Base-by-base conservation (phyloP, 2,329 filamentous ascomycete species). In the Pseudogymnoascus sp. region DNA sequence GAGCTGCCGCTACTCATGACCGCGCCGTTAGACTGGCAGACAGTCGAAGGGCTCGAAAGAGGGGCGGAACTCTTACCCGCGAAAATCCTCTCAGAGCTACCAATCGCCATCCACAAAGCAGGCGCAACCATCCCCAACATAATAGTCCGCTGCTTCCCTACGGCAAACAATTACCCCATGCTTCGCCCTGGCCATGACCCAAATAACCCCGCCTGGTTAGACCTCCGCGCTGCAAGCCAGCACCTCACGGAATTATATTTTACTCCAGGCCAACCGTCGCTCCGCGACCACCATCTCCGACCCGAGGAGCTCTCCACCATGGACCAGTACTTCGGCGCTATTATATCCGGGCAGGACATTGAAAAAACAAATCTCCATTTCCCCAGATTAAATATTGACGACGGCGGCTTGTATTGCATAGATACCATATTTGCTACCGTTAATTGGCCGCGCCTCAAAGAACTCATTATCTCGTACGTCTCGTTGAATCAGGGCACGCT, bases 101-200 rank as follows among this genome's bases (percentile, higher is more conserved):
- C 59, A 29, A 60, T 38, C 4, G 59, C 59, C 59, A 60, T 60
- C 35, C 14, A 60, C 35, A 37, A 39, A 39, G n/a, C 59, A 16
- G 59, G 35, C 2, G 16, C 33, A 11, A 23, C 11, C 33, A 14
- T 41, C 19, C 6, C 2, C 16, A 19, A 14, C 8, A 38, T 60
- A 41, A 6, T 29, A 3, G 14, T 41, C 59, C 4, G 8, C 29
- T 21, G 31, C 35, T 26, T 39, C 33, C 59, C 59, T 3, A n/a
- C 29, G 12, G 5, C 16, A 39, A 38, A 37, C 2, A 41, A 39
- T 10, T 60, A 60, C 35, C 16, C 59, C n/a, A 26, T 21, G 59
- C 7, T 60, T 2, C 11, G 35, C 11, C 59, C 59, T 8, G 11
- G 14, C 31, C 59, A 21, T 4, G 8, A 11, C 10, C 37, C 37